Evolutionary conservation across 495 filamentous ascomycete species (phyloP), one percentile per base, ranked within the genome.

Genomic region (Trichoderma erinaceum): DNA sequence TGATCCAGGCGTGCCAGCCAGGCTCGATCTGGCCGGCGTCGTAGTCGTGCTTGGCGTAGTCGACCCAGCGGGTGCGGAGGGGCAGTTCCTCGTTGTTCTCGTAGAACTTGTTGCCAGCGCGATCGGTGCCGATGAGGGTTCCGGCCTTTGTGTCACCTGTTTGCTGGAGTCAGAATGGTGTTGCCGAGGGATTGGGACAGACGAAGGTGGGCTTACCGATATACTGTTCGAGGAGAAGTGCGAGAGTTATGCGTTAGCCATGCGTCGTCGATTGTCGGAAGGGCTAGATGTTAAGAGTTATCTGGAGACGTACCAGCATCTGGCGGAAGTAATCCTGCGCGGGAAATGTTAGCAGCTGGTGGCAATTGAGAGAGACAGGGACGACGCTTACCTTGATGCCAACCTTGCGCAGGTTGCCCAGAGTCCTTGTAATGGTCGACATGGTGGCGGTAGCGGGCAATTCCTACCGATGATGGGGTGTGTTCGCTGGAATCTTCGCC

Each of bases 1-100:
- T 89, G 72, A 98, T 92, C 95, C 95, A 99, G 27, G 92, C 91
- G 78, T 98, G 95, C 93, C 95, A 99, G 81, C 93, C 91, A 23
- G 96, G 96, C 79, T 99, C 96, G 75, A 97, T 89, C 58, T 98
- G 93, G 68, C 86, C 80, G 38, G 95, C 81, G 72, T 97, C 91
- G 74, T 82, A 94, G 83, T 97, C 92, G 69, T 89, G 81, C 73
- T 89, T 84, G 81, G 90, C 92, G 84, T 93, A 98, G 79, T 98
- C 95, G 64, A 99, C 91, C 95, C 96, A 98, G 85, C 96, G 87
- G 73, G 95, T 98, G 68, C 96, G 89, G 73, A 98, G 86, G 64
- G 96, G 96, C 63, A 99, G 83, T 78, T 99, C 95, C 76, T 99
- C 92, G 70, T 87, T 78, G 82, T 99, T 97, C 84, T 98, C 96